Evolutionary conservation across 2,329 filamentous ascomycete species (phyloP).

Genomic region (Boeremia lycopersici): DNA sequence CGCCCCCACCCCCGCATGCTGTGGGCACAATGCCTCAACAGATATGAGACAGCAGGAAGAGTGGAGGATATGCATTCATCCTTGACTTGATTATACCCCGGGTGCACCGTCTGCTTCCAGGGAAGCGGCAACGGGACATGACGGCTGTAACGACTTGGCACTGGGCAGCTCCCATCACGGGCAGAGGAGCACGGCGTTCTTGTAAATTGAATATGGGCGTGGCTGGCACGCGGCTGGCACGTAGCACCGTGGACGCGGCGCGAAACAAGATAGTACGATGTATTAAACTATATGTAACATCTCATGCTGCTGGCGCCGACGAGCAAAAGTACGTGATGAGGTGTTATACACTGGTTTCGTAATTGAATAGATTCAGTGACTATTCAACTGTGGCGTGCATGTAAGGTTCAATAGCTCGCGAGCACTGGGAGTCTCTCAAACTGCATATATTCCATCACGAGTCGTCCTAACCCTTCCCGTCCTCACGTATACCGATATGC

Average conservation of each 20-base stretch:
- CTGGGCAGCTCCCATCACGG: slow-evolving; percentile 5
- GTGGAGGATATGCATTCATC: neutral
- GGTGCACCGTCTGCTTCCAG: slow-evolving; percentile 1
- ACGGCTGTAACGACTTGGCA: slow-evolving; percentile 18
- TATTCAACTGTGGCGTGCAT: too few relatives aligned
- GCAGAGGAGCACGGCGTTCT: slow-evolving; percentile 16
- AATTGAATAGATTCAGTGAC: too few relatives aligned
- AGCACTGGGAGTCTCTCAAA: too few relatives aligned
- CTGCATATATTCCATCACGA: too few relatives aligned
- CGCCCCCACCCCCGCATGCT: slow-evolving; percentile 39
- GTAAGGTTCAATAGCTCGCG: too few relatives aligned
- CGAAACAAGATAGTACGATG: slow-evolving; percentile 1
- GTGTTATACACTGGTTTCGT: too few relatives aligned
- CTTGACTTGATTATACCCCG: slow-evolving; percentile 3
- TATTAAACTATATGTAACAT: slow-evolving; percentile 14
- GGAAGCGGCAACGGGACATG: slow-evolving; percentile 5
- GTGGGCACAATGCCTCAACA: slow-evolving; percentile 37
- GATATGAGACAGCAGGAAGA: slow-evolving; percentile 20
- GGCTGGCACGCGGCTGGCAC: neutral
- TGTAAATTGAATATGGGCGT: slow-evolving; percentile 7
- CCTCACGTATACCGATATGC: too few relatives aligned
- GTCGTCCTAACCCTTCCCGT: too few relatives aligned
- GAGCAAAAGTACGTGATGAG: too few relatives aligned
- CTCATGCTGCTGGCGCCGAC: neutral
- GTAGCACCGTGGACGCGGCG: neutral